Base-by-base conservation (phyloP, 108 stramenopile genomes). In the Cyclotella baltica region DNA sequence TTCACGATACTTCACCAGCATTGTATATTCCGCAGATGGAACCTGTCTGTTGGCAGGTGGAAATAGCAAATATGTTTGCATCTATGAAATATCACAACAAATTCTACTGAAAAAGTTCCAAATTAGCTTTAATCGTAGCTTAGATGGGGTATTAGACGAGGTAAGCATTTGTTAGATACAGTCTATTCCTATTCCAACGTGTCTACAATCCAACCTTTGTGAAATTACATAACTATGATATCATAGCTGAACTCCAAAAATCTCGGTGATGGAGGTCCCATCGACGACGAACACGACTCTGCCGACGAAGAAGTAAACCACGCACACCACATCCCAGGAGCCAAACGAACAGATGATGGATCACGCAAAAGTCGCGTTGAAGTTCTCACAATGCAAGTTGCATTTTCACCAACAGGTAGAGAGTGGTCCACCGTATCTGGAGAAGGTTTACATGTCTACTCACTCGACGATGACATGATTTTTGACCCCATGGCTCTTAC, bases 51-150 rank as follows among this genome's bases (percentile, higher is more conserved):
- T 99, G 25, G 98, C 98, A 8, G 99, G 98, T 52, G 98, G 99
- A 3, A 96, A 97, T 74, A 95, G 95, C 73, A 98, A 98, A 77
- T 99, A 92, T 77, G 96, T 98, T 31, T 99, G 99, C 80, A 96
- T 99, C 69, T 99, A 99, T 87, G 95, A 96, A 70, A 84, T 93
- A 37, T 95, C 90, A 4, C 90, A 92, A 53, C 93, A 96, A 70
- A 91, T 98, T 13, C 83, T 99, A 15, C 71, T 99, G 73, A 97
- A 98, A 63, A 99, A 99, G 82, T 99, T 98, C 75, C 98, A 98
- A 85, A 87, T 99, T n/a, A 95, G 94, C 13, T 97, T 98, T 85
- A 98, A 98, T 79, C 83, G 98, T 29, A 94, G 92, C 75, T 78
- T 96, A 18, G 96, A 96, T 72, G 96, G 93, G 15, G 89, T 94